Conservation (phyloP, 192 early-diverging fungal genomes). For the Gonapodya prolifera region DNA sequence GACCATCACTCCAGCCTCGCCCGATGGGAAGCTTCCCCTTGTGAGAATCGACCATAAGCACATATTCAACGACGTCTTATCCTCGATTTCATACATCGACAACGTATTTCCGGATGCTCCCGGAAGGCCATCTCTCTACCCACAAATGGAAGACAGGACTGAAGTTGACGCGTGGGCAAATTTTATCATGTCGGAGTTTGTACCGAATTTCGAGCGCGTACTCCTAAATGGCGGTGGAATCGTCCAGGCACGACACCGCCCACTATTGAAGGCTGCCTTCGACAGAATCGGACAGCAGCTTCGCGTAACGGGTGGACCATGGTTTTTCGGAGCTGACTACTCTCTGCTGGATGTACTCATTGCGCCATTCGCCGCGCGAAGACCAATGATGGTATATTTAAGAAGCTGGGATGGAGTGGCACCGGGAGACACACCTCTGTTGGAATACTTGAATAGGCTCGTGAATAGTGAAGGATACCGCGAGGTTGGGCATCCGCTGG, state of each 20-base stretch:
- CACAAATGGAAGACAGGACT: neutral
- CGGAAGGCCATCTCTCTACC: neutral
- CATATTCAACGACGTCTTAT: neutral
- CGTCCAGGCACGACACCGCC: neutral
- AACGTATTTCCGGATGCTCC: neutral
- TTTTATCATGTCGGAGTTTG: neutral
- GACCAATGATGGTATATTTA: neutral
- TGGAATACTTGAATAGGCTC: neutral
- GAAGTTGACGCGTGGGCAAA: neutral
- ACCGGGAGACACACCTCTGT: neutral
- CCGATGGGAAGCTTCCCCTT: neutral
- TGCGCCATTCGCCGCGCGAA: neutral
- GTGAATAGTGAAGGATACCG: neutral
- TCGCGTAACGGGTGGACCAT: neutral
- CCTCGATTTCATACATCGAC: neutral
- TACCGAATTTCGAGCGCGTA: neutral
- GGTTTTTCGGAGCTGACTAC: neutral
- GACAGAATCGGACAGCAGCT: neutral
- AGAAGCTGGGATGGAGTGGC: neutral
- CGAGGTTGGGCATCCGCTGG: neutral
- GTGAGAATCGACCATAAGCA: neutral
- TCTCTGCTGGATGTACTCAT: neutral
- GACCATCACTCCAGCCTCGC: neutral
- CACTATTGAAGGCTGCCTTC: neutral
- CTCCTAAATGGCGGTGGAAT: neutral